Conservation (phyloP, 2,329 filamentous ascomycete species). For the Nigrograna mackinnonii region DNA sequence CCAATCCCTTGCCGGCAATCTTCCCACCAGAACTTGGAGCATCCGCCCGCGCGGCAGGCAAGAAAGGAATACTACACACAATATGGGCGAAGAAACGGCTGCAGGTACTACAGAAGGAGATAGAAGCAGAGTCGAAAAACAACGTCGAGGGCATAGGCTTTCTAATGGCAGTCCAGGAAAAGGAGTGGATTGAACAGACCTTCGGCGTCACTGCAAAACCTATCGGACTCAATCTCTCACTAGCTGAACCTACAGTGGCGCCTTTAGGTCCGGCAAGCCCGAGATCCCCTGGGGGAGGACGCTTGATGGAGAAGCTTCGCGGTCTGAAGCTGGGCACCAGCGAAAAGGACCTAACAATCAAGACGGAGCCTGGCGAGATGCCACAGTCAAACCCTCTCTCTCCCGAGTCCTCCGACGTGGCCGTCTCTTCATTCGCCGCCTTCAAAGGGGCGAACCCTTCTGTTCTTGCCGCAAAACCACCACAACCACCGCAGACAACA, state of each 20-base stretch:
- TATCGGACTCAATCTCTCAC: slow-evolving; percentile 40
- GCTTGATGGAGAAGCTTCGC: slow-evolving; percentile 77
- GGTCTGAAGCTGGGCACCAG: slow-evolving; percentile 79
- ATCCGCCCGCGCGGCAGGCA: slow-evolving; percentile 67
- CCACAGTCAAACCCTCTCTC: slow-evolving; percentile 56
- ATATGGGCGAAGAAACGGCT: slow-evolving; percentile 87
- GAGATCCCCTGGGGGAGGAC: slow-evolving; percentile 64
- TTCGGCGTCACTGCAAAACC: slow-evolving; percentile 65
- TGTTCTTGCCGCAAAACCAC: slow-evolving; percentile 45
- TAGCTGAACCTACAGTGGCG: slow-evolving; percentile 39
- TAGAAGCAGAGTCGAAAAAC: slow-evolving; percentile 69
- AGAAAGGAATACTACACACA: slow-evolving; percentile 83
- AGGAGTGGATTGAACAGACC: slow-evolving; percentile 81
- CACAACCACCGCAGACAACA: slow-evolving; percentile 36
- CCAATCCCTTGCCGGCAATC: slow-evolving; percentile 84
- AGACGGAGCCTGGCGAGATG: slow-evolving; percentile 25
- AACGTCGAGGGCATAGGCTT: slow-evolving; percentile 83
- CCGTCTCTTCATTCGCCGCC: slow-evolving; percentile 62
- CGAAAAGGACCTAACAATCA: slow-evolving; percentile 63
- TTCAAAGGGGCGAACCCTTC: slow-evolving; percentile 56
- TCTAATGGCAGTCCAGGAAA: slow-evolving; percentile 82
- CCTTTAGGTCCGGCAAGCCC: slow-evolving; percentile 64
- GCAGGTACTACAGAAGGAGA: slow-evolving; percentile 75
- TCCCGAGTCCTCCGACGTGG: slow-evolving; percentile 65
- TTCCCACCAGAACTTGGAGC: slow-evolving; percentile 76